phyloP scores from a whole-genome alignment of 768 basidiomycete genomes.

The Lactifluus pinguis region DNA sequence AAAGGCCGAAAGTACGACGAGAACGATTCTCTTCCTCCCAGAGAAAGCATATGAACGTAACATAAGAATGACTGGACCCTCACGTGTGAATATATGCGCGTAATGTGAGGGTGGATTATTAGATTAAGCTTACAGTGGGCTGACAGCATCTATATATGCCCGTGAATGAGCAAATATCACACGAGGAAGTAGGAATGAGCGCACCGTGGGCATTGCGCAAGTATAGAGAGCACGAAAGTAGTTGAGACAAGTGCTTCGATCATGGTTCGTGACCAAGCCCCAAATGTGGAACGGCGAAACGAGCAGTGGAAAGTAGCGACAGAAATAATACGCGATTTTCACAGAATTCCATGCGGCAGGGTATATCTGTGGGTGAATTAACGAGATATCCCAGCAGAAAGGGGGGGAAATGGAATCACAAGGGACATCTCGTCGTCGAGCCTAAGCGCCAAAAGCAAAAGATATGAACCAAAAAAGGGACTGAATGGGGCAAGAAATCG shows the following conservation, averaged over 20 bases:
- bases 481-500: not conserved
- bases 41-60: constrained; percentile 16
- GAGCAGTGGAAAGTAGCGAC: constrained; percentile 13
- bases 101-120: too few species aligned
- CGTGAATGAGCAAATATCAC: not conserved
- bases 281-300: constrained; percentile 12
- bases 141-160: not conserved
- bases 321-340: constrained; percentile 15
- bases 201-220: constrained; percentile 6
- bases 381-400: not conserved
- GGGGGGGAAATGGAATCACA: not conserved
- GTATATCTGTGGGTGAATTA: constrained; percentile 7
- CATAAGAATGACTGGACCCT: constrained; percentile 12
- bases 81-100: not conserved
- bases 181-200: not conserved
- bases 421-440: constrained; percentile 8
- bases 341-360: constrained; percentile 7
- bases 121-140: constrained; percentile 7
- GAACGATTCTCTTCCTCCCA: not conserved
- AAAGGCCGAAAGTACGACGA: not conserved
- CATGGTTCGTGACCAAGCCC: constrained; percentile 5
- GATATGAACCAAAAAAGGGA: not conserved
- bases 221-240: constrained; percentile 9
- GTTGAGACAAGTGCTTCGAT: not conserved
- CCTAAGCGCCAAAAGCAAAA: not conserved